Conservation (phyloP, 1,139 yeast species). For the Debaryomyces sp. region DNA sequence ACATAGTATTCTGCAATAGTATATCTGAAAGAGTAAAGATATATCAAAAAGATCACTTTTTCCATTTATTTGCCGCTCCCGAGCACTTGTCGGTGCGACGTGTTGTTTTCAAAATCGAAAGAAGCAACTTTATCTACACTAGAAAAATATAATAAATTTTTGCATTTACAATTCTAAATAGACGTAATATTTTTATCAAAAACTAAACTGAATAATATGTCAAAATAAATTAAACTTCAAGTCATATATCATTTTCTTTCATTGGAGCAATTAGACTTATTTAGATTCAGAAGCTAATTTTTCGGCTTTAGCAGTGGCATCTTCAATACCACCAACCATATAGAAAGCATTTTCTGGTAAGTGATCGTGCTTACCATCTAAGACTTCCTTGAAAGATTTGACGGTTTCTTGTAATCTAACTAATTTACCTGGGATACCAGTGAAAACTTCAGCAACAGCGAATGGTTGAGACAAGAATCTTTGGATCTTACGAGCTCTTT, state of each 20-base stretch:
- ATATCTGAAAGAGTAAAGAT: not conserved
- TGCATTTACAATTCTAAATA: constrained; percentile 12
- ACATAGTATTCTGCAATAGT: constrained; percentile 13
- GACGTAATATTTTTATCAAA: constrained; percentile 14
- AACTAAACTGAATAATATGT: constrained; percentile 15
- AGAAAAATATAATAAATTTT: constrained; percentile 2
- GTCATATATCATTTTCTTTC: constrained; percentile 15
- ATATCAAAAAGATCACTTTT: not conserved
- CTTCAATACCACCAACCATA: constrained; percentile 99
- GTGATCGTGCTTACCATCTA: constrained; percentile 98
- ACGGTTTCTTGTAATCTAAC: constrained; percentile 96
- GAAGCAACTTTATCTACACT: not conserved
- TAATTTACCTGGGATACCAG: constrained; percentile 98
- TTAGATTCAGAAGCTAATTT: constrained; percentile 94
- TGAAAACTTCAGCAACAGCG: constrained; percentile 99
- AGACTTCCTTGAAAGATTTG: constrained; percentile 92
- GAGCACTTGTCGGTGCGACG: constrained; percentile 2
- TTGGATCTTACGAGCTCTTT: constrained; percentile 99
- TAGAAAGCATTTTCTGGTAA: constrained; percentile 99
- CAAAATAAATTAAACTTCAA: constrained; percentile 15
- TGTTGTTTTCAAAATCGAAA: constrained; percentile 5
- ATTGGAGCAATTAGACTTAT: constrained; percentile 34
- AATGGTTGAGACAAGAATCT: constrained; percentile 99
- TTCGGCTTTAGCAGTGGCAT: constrained; percentile 97
- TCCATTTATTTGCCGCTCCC: constrained; percentile 5